Conservation (phyloP, 78 protist genomes). For the Trichosphaerium sp. region DNA sequence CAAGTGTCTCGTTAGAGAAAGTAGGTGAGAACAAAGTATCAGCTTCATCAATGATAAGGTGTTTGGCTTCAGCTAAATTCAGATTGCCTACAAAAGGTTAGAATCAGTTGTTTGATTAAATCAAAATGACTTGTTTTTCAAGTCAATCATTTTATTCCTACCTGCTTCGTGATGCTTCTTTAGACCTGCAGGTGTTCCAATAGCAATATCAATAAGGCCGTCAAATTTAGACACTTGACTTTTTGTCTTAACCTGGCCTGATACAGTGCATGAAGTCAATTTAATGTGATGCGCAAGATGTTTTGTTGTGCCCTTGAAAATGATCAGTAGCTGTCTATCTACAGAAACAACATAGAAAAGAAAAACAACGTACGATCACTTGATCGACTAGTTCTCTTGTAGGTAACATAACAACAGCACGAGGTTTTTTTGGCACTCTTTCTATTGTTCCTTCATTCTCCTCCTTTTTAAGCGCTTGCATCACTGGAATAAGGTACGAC, state of each 20-base stretch:
- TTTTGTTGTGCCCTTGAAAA: no score
- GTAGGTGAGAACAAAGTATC: conserved; percentile 51
- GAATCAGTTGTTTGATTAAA: neutral
- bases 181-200: no score
- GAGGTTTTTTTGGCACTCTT: conserved; percentile 25
- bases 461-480: conserved; percentile 18
- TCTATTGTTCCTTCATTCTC: conserved; percentile 11
- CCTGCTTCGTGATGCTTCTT: no score
- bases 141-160: no score
- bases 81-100: neutral
- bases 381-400: conserved; percentile 57
- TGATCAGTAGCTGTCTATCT: no score
- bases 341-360: neutral
- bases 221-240: no score
- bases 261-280: no score
- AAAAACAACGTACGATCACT: conserved; percentile 4
- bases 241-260: no score
- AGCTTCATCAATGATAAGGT: conserved; percentile 56
- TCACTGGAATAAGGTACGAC: conserved; percentile 57
- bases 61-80: conserved; percentile 9
- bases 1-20: no score
- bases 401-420: conserved; percentile 58
- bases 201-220: neutral
- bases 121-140: neutral
- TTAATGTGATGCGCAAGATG: no score